phyloP scores from a whole-genome alignment of 768 basidiomycete species.

The Neoboletus magnificus region DNA sequence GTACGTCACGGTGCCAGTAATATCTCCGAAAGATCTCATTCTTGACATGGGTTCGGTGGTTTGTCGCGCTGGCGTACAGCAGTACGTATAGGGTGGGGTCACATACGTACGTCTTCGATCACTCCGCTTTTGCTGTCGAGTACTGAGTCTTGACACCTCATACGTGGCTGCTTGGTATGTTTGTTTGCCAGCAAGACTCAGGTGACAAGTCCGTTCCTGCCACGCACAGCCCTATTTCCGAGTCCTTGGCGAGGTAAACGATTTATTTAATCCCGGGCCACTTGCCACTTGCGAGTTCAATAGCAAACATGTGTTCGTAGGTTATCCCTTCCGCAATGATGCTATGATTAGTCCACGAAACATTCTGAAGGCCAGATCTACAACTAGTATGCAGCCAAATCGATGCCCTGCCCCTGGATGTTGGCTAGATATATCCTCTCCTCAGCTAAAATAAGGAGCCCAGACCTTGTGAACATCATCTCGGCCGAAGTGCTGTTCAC shows the following conservation, averaged over 20 bases:
- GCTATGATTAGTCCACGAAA: neutral
- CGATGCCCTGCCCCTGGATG: conserved; percentile 30
- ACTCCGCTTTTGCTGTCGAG: too few relatives aligned
- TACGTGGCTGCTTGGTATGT: too few relatives aligned
- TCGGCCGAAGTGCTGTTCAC: conserved; percentile 34
- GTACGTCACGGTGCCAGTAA: neutral
- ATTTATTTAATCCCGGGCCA: too few relatives aligned
- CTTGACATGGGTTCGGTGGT: conserved; percentile 15
- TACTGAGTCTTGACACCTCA: too few relatives aligned
- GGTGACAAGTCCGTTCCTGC: neutral
- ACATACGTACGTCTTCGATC: too few relatives aligned
- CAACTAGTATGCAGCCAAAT: conserved; percentile 7
- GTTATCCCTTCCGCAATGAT: neutral
- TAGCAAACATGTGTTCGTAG: too few relatives aligned
- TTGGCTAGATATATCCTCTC: conserved; percentile 17
- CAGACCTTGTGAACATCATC: conserved; percentile 40
- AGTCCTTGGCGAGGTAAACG: too few relatives aligned
- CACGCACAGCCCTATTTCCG: too few relatives aligned
- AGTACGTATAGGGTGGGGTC: too few relatives aligned
- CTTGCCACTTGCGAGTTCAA: neutral
- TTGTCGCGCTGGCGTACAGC: too few relatives aligned
- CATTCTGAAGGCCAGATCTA: neutral
- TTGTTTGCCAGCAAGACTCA: neutral
- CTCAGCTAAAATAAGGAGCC: conserved; percentile 40
- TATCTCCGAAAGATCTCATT: neutral